Evolutionary conservation across 129 eudicot species (phyloP), one percentile per base, ranked within the genome.

Genomic region (Glebionis coronaria): DNA sequence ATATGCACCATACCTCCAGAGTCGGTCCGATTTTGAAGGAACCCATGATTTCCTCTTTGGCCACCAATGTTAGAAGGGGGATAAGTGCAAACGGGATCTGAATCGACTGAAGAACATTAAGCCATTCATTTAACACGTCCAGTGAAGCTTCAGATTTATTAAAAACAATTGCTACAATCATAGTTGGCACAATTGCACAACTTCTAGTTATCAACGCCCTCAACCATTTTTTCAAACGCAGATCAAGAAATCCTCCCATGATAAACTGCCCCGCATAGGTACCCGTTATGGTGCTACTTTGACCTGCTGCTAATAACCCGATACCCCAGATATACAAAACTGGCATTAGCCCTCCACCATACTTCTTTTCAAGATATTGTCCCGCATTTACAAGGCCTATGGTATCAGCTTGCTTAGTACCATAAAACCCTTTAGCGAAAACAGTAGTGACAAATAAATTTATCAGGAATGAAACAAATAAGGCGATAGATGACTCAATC

Each of bases 251-350:
- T 9, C 97, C 98, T 11, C 92, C 96, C 97, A 91, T 91, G 10
- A 91, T 91, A 63, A 90, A 90, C 84, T 90, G 97, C 1, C 97
- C 97, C 13, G 98, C 96, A 76, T 91, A 91, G 11, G 98, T 93
- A 14, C 98, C 98, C 3, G 98, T 88, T 5, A 93, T 88, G 0
- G 98, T 93, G 68, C 98, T 93, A 84, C 98, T 93, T 78, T 88
- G 96, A 10, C 98, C 42, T 35, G 98, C 98, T 13, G 96, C 98
- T 70, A 92, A 81, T 74, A 93, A 81, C 31, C 98, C 98, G 3
- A 93, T 77, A 6, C 98, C 98, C 97, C 98, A 93, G 12, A 93
- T 79, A 78, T 93, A 88, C 4, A 93, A 82, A 56, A 88, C 85
- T 2, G 97, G 98, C 53, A 93, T 72, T 3, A 71, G 44, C 2